Conservation (phyloP, 345 rosid genomes). For the Syzygium grande region DNA sequence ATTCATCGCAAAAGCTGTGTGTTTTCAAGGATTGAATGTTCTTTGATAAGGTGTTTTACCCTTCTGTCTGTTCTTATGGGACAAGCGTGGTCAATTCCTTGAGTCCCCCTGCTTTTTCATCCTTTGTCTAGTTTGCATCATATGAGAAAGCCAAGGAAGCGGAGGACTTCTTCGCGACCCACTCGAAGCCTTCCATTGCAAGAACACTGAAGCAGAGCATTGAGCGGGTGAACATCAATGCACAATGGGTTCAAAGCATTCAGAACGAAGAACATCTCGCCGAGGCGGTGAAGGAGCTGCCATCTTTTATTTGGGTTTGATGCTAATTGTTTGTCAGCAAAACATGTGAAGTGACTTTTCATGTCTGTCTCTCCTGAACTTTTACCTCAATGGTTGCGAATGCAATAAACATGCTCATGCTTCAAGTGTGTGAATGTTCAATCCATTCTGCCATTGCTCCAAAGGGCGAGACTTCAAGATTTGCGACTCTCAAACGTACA, state of each 20-base stretch:
- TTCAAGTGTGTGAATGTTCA: not conserved
- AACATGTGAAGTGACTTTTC: not conserved
- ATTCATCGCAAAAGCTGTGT: not conserved
- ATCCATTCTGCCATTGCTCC: not conserved
- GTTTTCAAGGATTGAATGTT: not conserved
- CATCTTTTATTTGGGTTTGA: not conserved
- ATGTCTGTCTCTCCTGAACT: not conserved
- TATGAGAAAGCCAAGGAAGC: slow-evolving; percentile 67
- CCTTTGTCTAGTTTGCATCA: slow-evolving; percentile 67
- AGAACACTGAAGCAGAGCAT: slow-evolving; percentile 96
- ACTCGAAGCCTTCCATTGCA: slow-evolving; percentile 45
- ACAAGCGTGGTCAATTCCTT: not conserved
- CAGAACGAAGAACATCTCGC: slow-evolving; percentile 42
- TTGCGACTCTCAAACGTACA: too few relatives aligned
- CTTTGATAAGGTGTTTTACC: not conserved
- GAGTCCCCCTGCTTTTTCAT: not conserved
- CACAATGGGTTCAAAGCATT: slow-evolving; percentile 73
- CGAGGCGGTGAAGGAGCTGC: slow-evolving; percentile 42
- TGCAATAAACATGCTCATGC: not conserved
- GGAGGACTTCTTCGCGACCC: slow-evolving; percentile 71
- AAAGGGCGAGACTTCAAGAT: not conserved
- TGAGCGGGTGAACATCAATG: slow-evolving; percentile 66
- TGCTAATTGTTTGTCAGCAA: not conserved
- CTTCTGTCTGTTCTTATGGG: not conserved
- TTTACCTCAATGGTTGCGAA: not conserved